These are phyloP conservation scores for Taxawa tesnikishii DNA, from an alignment of 2,329 filamentous ascomycete genomes.

Conservation along the genomic window DNA sequence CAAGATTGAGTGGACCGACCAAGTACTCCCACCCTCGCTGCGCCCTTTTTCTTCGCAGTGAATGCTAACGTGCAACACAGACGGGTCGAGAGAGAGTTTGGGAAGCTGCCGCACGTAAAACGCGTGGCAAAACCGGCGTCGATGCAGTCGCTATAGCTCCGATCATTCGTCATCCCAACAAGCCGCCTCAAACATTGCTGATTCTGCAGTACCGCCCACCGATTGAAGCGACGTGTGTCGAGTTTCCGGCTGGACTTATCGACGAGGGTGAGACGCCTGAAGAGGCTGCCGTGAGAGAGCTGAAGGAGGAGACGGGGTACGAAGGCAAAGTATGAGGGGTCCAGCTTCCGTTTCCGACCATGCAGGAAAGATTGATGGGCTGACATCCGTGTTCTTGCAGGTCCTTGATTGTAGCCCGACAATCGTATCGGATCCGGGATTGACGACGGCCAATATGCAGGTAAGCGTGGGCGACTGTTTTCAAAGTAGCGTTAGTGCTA, in stretches of 20 bases:
- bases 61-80: slow-evolving; percentile 19
- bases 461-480: no score
- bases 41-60: no score
- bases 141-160: slow-evolving; percentile 47
- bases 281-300: slow-evolving; percentile 44
- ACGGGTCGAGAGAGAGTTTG: slow-evolving; percentile 33
- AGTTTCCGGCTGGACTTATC: slow-evolving; percentile 48
- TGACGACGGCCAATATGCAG: slow-evolving; percentile 49
- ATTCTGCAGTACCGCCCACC: slow-evolving; percentile 50
- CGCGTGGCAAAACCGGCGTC: slow-evolving; percentile 42
- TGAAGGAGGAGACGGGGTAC: slow-evolving; percentile 51
- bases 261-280: slow-evolving; percentile 45
- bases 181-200: slow-evolving; percentile 38
- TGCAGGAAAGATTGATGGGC: neutral
- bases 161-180: slow-evolving; percentile 35
- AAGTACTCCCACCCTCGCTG: no score
- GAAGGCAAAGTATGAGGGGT: slow-evolving; percentile 42
- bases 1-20: slow-evolving; percentile 9
- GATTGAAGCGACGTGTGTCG: slow-evolving; percentile 44
- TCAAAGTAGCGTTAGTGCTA: no score
- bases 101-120: slow-evolving; percentile 39
- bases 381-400: slow-evolving; percentile 17
- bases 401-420: slow-evolving; percentile 44
- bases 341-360: no score
- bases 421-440: slow-evolving; percentile 54